Conservation (phyloP, 495 filamentous ascomycete genomes). For the Sabuloglossum arenarium region DNA sequence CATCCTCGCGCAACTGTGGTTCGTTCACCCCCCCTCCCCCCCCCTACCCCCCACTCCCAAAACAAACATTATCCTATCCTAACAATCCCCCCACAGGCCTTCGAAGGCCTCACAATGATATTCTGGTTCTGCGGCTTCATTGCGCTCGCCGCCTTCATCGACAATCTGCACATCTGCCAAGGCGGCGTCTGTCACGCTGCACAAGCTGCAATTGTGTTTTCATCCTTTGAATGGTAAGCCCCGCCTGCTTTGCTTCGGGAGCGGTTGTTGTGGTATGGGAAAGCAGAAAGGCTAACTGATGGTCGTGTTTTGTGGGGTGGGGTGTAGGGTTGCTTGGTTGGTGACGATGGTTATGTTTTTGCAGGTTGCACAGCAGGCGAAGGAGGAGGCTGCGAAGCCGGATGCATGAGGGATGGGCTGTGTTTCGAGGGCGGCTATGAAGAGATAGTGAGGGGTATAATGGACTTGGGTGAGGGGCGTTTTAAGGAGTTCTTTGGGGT, state of each 20-base stretch:
- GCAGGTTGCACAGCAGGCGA: not conserved
- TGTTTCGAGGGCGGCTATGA: not conserved
- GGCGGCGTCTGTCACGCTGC: conserved; percentile 26
- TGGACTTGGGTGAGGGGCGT: not conserved
- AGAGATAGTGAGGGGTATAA: too few relatives aligned
- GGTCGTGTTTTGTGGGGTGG: not conserved
- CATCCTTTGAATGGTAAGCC: conserved; percentile 31
- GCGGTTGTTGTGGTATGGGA: not conserved
- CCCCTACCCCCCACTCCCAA: too few relatives aligned
- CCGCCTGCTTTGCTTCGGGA: not conserved
- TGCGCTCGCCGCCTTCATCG: conserved; percentile 41
- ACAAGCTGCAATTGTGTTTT: conserved; percentile 32
- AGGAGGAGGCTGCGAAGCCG: not conserved
- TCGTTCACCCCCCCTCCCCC: not conserved
- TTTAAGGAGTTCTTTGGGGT: not conserved
- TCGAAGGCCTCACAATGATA: conserved; percentile 53
- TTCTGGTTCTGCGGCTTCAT: conserved; percentile 82
- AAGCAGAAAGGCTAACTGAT: not conserved
- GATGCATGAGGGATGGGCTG: not conserved
- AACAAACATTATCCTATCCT: not conserved
- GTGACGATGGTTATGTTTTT: not conserved
- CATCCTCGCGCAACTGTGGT: not conserved
- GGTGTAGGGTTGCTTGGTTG: not conserved
- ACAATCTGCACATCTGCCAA: conserved; percentile 23
- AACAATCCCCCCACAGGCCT: not conserved